These are phyloP conservation scores for Scytalidium sp. DNA, from an alignment of 2,329 filamentous ascomycete species.

Conservation along the genomic window DNA sequence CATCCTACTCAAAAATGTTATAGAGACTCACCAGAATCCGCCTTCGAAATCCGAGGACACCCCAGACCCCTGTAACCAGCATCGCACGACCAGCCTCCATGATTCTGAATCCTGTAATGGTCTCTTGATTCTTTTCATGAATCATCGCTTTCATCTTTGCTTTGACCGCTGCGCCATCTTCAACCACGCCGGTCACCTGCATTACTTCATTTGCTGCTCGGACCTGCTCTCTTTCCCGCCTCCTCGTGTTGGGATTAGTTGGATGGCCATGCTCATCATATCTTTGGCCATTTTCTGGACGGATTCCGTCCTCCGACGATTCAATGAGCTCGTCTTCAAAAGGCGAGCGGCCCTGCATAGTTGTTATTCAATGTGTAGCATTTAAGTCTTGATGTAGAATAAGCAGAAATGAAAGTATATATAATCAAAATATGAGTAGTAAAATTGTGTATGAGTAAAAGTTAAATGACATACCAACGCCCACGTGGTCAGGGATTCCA, in stretches of 20 bases:
- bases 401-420: background rate
- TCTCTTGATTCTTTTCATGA: conserved; percentile 21
- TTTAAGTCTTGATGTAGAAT: background rate
- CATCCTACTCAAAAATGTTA: background rate
- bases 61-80: conserved; percentile 28
- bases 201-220: conserved; percentile 33
- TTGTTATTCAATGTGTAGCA: conserved; percentile 2
- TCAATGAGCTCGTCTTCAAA: conserved; percentile 28
- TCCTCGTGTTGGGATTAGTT: conserved; percentile 27
- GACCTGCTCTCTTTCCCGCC: conserved; percentile 27
- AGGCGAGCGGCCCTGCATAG: conserved; percentile 26
- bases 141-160: conserved; percentile 15
- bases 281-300: conserved; percentile 14
- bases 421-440: background rate
- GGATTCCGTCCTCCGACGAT: conserved; percentile 5
- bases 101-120: conserved; percentile 21
- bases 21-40: conserved; percentile 23
- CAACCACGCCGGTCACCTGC: conserved; percentile 30
- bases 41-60: conserved; percentile 27
- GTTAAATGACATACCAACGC: conserved; percentile 18
- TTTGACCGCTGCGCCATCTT: conserved; percentile 23
- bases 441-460: background rate
- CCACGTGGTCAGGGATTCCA: conserved; percentile 21
- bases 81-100: conserved; percentile 23
- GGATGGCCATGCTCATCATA: conserved; percentile 30